Percentiles rank a stretch among this genome's conserved stretches.
phyloP scores from a whole-genome alignment of 352 stramenopile species.

The Globisporangium cylindrosporum region DNA sequence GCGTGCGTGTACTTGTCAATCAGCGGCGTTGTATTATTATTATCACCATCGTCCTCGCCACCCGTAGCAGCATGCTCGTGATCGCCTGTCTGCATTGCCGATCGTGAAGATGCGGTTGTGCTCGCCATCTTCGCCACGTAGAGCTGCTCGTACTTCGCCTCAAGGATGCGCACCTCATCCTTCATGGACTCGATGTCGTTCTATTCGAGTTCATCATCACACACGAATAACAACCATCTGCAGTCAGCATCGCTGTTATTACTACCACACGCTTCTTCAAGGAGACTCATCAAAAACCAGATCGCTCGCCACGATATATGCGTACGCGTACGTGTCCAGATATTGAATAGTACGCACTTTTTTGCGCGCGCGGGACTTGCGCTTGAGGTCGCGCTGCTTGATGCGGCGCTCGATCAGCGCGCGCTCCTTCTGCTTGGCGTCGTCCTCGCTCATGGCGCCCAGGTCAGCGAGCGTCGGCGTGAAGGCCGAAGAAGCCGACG shows the following conservation, averaged over 20 bases:
- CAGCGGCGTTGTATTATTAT: constrained; percentile 10
- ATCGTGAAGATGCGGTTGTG: constrained; percentile 11
- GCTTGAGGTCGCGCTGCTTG: constrained; percentile 23
- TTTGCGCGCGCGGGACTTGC: constrained; percentile 18
- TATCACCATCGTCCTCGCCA: not conserved
- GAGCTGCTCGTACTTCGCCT: constrained; percentile 30
- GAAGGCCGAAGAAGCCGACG: not conserved
- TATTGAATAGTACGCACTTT: constrained; percentile 6
- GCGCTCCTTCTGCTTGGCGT: not conserved
- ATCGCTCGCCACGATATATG: not conserved
- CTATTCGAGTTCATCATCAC: constrained; percentile 13
- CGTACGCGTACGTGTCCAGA: not conserved
- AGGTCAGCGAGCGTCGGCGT: not conserved
- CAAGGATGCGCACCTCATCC: constrained; percentile 30
- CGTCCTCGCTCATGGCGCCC: not conserved
- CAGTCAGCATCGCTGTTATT: not conserved
- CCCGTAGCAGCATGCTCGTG: too few relatives aligned
- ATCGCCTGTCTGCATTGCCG: constrained; percentile 6
- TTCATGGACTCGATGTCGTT: constrained; percentile 45
- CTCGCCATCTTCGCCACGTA: constrained; percentile 21
- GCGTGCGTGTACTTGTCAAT: constrained; percentile 27
- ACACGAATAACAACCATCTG: not conserved
- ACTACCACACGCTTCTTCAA: not conserved
- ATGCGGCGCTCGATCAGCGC: constrained; percentile 17
- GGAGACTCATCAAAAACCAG: not conserved